A percentile compares a stretch with the other conserved stretches of the same genome.
Conservation (phyloP, 2,329 filamentous ascomycete species). For the Didymella pomorum region DNA sequence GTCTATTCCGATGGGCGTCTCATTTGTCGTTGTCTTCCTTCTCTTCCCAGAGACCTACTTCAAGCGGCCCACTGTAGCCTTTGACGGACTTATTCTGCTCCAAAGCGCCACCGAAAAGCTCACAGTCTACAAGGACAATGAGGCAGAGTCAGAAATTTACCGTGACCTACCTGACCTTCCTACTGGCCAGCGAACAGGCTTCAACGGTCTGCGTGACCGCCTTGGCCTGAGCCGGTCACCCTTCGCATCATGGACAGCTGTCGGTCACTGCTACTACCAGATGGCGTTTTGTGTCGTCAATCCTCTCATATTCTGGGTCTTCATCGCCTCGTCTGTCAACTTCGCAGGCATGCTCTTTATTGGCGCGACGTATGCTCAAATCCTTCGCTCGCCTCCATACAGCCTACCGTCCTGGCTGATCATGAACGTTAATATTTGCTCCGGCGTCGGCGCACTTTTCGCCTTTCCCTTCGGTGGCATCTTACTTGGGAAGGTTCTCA, state of each 20-base stretch:
- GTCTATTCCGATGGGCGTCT: conserved; percentile 34
- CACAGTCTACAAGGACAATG: conserved; percentile 47
- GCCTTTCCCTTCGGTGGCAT: conserved; percentile 25
- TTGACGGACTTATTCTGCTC: conserved; percentile 52
- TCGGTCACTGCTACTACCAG: conserved; percentile 36
- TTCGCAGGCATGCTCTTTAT: conserved; percentile 45
- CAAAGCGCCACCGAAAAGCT: conserved; percentile 52
- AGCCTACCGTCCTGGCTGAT: conserved; percentile 27
- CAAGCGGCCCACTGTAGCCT: conserved; percentile 52
- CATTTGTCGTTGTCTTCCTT: conserved; percentile 42
- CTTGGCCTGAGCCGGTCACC: conserved; percentile 34
- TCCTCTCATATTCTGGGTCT: conserved; percentile 45
- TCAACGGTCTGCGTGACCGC: conserved; percentile 23
- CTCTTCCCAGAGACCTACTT: conserved; percentile 54
- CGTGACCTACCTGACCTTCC: conserved; percentile 35
- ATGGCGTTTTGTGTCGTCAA: conserved; percentile 41
- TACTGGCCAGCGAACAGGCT: conserved; percentile 9
- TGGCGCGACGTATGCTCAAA: conserved; percentile 33
- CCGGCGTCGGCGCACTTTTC: conserved; percentile 31
- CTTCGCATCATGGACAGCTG: conserved; percentile 37
- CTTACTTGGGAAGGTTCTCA: conserved; percentile 24
- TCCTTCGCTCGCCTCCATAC: conserved; percentile 36
- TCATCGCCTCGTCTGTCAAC: conserved; percentile 36
- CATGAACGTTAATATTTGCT: conserved; percentile 31
- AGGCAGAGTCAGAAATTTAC: conserved; percentile 37